phyloP scores from a whole-genome alignment of 2,329 filamentous ascomycete genomes.

The Stemphylium vesicarium region DNA sequence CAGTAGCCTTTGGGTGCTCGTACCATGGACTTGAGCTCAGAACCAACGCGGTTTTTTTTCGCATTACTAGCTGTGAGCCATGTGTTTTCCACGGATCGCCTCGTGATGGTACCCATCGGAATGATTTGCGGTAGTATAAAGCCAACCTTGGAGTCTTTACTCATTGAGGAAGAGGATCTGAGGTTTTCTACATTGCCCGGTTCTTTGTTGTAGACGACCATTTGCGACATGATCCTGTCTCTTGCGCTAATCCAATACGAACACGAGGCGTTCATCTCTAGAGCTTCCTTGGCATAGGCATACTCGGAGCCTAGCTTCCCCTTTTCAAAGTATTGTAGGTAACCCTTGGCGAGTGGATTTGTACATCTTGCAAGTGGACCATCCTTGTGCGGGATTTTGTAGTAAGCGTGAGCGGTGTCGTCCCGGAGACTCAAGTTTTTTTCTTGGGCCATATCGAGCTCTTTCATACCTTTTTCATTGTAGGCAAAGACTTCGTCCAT shows the following conservation, averaged over 20 bases:
- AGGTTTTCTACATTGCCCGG: conserved; percentile 27
- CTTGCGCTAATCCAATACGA: conserved; percentile 99
- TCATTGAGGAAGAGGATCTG: conserved; percentile 26
- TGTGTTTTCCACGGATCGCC: conserved; percentile 93
- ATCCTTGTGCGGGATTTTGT: conserved; percentile 96
- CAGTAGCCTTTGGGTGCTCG: conserved; percentile 87
- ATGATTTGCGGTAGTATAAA: conserved; percentile 96
- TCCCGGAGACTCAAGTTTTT: conserved; percentile 68
- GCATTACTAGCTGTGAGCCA: conserved; percentile 98
- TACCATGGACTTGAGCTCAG: conserved; percentile 96
- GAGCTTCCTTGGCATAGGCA: conserved; percentile 86
- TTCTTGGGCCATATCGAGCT: conserved; percentile 78
- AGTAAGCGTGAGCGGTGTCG: conserved; percentile 73
- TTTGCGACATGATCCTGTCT: conserved; percentile 91
- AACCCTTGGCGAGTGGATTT: conserved; percentile 89
- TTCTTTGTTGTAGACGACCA: conserved; percentile 86
- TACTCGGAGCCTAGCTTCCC: conserved; percentile 88
- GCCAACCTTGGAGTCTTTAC: conserved; percentile 58
- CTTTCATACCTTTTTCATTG: conserved; percentile 71
- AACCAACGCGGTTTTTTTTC: conserved; percentile 93
- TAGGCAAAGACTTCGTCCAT: conserved; percentile 68
- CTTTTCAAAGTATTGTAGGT: conserved; percentile 88
- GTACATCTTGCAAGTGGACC: conserved; percentile 83
- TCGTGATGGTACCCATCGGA: conserved; percentile 96
- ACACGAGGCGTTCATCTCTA: conserved; percentile 98